Evolutionary conservation across 2,329 filamentous ascomycete genomes (phyloP).

Genomic region (Blastomyces gilchristii): DNA sequence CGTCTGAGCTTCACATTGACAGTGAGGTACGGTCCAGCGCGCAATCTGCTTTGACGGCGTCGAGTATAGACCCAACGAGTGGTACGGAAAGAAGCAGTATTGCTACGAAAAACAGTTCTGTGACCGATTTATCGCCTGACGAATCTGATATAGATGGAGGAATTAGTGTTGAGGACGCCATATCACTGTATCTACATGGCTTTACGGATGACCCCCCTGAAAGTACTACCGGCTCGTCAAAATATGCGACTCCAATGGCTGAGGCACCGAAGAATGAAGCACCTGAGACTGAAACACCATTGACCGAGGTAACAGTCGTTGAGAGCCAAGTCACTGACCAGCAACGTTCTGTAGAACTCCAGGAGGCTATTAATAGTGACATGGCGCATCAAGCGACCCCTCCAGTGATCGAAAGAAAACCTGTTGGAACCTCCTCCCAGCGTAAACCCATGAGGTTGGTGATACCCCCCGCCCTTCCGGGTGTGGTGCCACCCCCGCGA

Average conservation of each 20-base stretch:
- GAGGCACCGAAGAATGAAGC: neutral
- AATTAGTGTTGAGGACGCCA: conserved; percentile 51
- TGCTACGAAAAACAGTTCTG: conserved; percentile 66
- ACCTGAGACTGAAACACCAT: neutral
- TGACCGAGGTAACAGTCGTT: neutral
- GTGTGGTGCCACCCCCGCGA: conserved; percentile 31
- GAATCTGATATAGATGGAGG: conserved; percentile 51
- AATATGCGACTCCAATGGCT: neutral
- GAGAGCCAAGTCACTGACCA: neutral
- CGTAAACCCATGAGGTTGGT: conserved; percentile 8
- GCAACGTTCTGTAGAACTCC: neutral
- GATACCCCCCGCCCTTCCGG: conserved; percentile 22
- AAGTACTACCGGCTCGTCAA: conserved; percentile 5
- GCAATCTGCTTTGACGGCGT: conserved; percentile 51
- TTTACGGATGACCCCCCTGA: conserved; percentile 35
- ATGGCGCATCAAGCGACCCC: conserved; percentile 13
- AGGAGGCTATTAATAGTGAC: neutral
- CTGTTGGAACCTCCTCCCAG: neutral
- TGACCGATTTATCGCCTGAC: conserved; percentile 49
- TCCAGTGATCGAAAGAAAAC: conserved; percentile 11
- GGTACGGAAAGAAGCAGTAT: conserved; percentile 78
- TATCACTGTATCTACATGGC: conserved; percentile 51
- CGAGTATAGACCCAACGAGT: conserved; percentile 46
- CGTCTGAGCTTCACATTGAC: conserved; percentile 25
- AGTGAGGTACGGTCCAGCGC: conserved; percentile 45